Evolutionary conservation across 495 filamentous ascomycete species (phyloP).

Genomic region (Darksidea phi): DNA sequence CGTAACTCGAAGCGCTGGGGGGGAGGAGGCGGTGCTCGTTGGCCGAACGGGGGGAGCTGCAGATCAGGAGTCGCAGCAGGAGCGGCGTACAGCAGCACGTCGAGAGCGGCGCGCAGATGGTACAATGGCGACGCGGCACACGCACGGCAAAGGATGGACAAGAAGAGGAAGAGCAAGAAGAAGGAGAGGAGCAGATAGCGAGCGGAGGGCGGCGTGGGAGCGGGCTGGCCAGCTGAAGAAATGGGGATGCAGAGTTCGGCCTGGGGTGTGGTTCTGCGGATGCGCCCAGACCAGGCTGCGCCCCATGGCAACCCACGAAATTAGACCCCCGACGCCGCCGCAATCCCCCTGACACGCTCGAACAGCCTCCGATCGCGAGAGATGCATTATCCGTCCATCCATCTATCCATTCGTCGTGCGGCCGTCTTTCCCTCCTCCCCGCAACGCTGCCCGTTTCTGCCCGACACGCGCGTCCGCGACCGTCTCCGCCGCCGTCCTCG

Average conservation of each 20-base stretch:
- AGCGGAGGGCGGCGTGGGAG: constrained; percentile 7
- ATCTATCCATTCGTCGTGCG: neutral
- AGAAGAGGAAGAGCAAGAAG: constrained; percentile 3
- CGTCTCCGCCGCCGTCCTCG: too few species aligned
- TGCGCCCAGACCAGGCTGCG: too few species aligned
- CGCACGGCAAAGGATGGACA: neutral
- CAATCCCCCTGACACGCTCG: too few species aligned
- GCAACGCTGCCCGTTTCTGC: neutral
- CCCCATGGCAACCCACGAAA: too few species aligned
- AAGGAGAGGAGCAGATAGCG: neutral
- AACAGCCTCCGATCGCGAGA: neutral
- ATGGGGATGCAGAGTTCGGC: neutral
- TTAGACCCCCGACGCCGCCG: too few species aligned
- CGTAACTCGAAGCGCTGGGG: neutral
- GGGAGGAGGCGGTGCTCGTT: neutral
- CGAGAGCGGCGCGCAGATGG: neutral
- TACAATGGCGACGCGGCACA: neutral
- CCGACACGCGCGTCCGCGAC: too few species aligned
- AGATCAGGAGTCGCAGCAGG: neutral
- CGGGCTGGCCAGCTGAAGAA: constrained; percentile 23
- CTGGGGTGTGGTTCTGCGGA: neutral
- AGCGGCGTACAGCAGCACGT: neutral
- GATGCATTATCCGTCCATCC: neutral
- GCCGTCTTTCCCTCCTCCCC: neutral
- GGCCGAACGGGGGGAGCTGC: neutral